Percentiles rank a stretch among this genome's conserved stretches.
These are phyloP conservation scores for Mycena galericulata DNA, from an alignment of 768 basidiomycete genomes.

Conservation along the genomic window DNA sequence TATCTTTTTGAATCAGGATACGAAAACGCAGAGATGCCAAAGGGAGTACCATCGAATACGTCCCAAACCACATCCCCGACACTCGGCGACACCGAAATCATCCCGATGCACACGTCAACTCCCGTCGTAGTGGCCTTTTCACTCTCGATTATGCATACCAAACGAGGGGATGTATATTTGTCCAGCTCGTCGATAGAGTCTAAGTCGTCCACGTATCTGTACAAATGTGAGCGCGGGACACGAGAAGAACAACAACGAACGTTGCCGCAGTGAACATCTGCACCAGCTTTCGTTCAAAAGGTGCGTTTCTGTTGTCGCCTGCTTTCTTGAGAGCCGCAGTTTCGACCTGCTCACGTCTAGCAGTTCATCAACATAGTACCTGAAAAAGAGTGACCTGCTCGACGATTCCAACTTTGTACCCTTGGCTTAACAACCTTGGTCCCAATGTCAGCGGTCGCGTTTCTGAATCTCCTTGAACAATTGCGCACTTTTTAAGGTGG, in stretches of 20 bases:
- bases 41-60: constrained; percentile 77
- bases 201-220: constrained; percentile 87
- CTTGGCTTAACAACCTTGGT: constrained; percentile 76
- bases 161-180: constrained; percentile 66
- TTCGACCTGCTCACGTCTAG: too few relatives aligned
- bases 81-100: constrained; percentile 85
- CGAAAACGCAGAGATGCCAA: not conserved
- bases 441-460: constrained; percentile 24
- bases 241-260: constrained; percentile 57
- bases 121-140: constrained; percentile 39
- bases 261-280: constrained; percentile 90
- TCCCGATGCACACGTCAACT: constrained; percentile 65
- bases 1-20: constrained; percentile 60
- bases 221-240: constrained; percentile 5
- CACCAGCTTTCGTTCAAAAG: constrained; percentile 81
- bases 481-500: constrained; percentile 79
- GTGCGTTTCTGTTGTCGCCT: constrained; percentile 76
- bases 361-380: too few relatives aligned
- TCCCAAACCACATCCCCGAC: constrained; percentile 97
- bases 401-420: constrained; percentile 87
- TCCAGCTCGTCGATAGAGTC: constrained; percentile 74
- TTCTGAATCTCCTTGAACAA: not conserved
- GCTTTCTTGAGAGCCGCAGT: constrained; percentile 92
- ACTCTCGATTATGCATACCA: constrained; percentile 84
- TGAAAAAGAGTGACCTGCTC: too few relatives aligned